phyloP scores from a whole-genome alignment of 2,329 filamentous ascomycete species.

The Alternaria solani region DNA sequence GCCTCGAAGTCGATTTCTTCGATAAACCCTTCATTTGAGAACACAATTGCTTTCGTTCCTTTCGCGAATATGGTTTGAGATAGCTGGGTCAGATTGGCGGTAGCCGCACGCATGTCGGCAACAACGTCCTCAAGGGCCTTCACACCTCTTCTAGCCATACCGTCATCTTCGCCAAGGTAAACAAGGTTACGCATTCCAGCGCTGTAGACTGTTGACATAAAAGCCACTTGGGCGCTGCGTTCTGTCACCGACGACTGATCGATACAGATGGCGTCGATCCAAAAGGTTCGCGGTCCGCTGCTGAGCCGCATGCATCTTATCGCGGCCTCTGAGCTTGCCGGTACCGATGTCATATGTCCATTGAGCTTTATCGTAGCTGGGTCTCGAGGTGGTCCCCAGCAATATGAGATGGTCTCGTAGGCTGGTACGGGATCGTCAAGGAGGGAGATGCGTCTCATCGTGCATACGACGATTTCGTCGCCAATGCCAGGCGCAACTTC shows the following conservation, averaged over 20 bases:
- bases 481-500: not conserved
- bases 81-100: not conserved
- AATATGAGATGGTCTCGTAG: not conserved
- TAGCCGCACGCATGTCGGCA: accelerated
- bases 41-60: accelerated
- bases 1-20: accelerated
- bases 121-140: not conserved
- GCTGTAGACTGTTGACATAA: accelerated
- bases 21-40: accelerated
- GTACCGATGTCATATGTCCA: accelerated
- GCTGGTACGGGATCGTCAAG: accelerated
- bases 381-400: accelerated
- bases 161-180: not conserved
- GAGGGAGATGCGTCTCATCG: not conserved
- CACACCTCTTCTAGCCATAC: not conserved
- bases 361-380: not conserved
- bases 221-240: not conserved
- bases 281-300: not conserved
- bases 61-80: accelerated
- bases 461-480: not conserved
- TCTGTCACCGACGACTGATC: not conserved
- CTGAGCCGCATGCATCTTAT: not conserved
- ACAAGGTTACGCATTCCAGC: not conserved
- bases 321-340: not conserved
- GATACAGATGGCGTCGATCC: not conserved